Evolutionary conservation across 352 stramenopile genomes (phyloP).

Genomic region (Globisporangium nunn): DNA sequence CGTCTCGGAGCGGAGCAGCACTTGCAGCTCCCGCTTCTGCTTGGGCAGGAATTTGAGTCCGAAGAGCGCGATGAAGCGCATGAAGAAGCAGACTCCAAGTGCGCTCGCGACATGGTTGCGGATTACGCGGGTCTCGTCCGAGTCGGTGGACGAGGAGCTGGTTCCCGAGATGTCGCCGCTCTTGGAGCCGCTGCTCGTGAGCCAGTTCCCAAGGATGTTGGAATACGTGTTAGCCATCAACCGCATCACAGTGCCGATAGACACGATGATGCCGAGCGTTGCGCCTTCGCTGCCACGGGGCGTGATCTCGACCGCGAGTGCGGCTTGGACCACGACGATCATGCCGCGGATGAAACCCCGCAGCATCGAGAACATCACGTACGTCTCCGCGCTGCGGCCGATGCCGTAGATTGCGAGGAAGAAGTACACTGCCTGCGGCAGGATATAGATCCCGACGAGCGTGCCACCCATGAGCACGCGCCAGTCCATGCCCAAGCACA

Average conservation of each 20-base stretch:
- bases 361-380: conserved; percentile 29
- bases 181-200: conserved; percentile 19
- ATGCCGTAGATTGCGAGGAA: conserved; percentile 22
- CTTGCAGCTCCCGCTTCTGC: conserved; percentile 41
- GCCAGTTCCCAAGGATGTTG: conserved; percentile 33
- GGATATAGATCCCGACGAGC: conserved; percentile 28
- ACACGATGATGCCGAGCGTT: conserved; percentile 43
- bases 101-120: conserved; percentile 23
- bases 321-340: conserved; percentile 31
- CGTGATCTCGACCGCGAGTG: conserved; percentile 43
- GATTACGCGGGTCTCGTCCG: conserved; percentile 5
- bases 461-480: conserved; percentile 17
- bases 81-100: conserved; percentile 31
- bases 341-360: conserved; percentile 29
- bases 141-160: neutral
- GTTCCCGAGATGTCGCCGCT: conserved; percentile 6
- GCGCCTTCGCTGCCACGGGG: conserved; percentile 44
- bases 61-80: conserved; percentile 31
- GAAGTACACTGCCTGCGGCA: conserved; percentile 34
- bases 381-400: conserved; percentile 24
- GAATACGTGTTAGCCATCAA: conserved; percentile 35
- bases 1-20: neutral
- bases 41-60: conserved; percentile 32
- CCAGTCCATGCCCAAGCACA: conserved; percentile 40
- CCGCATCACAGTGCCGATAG: conserved; percentile 42